These are phyloP conservation scores for Malassezia caprae DNA, from an alignment of 1,284 basidiomycete species.

Conservation along the genomic window DNA sequence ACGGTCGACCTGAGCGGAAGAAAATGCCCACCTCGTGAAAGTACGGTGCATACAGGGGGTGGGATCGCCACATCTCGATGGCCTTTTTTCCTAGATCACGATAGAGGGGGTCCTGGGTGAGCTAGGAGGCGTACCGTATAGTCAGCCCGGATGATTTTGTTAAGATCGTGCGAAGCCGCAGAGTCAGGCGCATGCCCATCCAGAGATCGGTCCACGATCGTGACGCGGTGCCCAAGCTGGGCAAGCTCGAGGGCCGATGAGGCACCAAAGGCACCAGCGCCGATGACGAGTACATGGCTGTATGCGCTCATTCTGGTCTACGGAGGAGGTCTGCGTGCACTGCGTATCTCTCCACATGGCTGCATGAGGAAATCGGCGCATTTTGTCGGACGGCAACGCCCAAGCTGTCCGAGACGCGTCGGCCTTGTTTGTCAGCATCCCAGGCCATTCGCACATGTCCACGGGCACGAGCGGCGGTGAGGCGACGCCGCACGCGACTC, in stretches of 20 bases:
- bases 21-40: constrained; percentile 42
- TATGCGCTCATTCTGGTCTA: constrained; percentile 4
- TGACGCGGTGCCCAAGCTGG: constrained; percentile 59
- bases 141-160: constrained; percentile 58
- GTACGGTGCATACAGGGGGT: constrained; percentile 17
- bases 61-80: constrained; percentile 60
- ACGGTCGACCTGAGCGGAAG: constrained; percentile 20
- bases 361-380: background rate
- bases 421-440: background rate
- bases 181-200: constrained; percentile 56
- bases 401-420: background rate
- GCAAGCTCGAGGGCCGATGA: constrained; percentile 71
- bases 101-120: constrained; percentile 51
- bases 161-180: constrained; percentile 72
- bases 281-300: constrained; percentile 53
- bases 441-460: background rate
- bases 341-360: background rate
- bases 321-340: background rate
- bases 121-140: constrained; percentile 22
- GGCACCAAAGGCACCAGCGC: constrained; percentile 77
- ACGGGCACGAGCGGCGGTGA: background rate
- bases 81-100: constrained; percentile 62
- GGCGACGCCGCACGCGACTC: background rate
- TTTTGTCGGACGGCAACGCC: background rate
- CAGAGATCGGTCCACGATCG: constrained; percentile 53